Percentiles rank a stretch among this genome's conserved stretches.
Conservation (phyloP, 139 green algal genomes). For the Tetradesmus lagerheimii region DNA sequence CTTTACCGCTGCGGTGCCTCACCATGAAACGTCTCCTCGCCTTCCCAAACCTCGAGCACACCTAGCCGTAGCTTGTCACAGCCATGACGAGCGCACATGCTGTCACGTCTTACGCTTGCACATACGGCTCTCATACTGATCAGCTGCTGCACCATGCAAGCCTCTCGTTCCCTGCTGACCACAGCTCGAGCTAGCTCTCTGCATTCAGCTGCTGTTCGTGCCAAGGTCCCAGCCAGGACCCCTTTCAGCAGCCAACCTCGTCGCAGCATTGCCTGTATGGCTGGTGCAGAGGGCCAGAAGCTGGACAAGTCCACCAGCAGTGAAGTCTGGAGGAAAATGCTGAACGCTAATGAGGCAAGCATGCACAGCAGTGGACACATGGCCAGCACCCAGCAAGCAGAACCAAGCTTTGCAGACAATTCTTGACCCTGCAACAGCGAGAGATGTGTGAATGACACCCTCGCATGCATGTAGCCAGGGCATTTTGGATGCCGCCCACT, state of each 20-base stretch:
- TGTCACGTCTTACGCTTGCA: not conserved
- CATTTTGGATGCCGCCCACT: not conserved
- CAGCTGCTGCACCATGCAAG: not conserved
- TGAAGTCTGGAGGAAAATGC: slow-evolving; percentile 30
- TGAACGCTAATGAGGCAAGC: slow-evolving; percentile 2
- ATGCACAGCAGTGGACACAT: not conserved
- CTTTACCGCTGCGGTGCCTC: not conserved
- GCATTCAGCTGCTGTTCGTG: not conserved
- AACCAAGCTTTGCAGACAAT: not conserved
- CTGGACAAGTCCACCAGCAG: slow-evolving; percentile 39
- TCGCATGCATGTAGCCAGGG: not conserved
- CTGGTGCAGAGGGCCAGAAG: slow-evolving; percentile 13
- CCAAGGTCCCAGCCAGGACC: not conserved
- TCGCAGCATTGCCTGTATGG: slow-evolving; percentile 15
- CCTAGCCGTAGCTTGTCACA: not conserved
- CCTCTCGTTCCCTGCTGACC: not conserved
- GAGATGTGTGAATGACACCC: not conserved
- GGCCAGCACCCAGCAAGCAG: not conserved
- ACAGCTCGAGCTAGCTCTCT: not conserved
- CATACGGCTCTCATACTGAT: not conserved
- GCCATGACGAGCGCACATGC: not conserved
- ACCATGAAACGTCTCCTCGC: not conserved
- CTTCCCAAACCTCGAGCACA: not conserved
- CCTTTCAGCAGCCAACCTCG: not conserved
- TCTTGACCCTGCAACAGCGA: not conserved